Evolutionary conservation across 192 early-diverging fungal genomes (phyloP).

Genomic region (Coemansia sp.): DNA sequence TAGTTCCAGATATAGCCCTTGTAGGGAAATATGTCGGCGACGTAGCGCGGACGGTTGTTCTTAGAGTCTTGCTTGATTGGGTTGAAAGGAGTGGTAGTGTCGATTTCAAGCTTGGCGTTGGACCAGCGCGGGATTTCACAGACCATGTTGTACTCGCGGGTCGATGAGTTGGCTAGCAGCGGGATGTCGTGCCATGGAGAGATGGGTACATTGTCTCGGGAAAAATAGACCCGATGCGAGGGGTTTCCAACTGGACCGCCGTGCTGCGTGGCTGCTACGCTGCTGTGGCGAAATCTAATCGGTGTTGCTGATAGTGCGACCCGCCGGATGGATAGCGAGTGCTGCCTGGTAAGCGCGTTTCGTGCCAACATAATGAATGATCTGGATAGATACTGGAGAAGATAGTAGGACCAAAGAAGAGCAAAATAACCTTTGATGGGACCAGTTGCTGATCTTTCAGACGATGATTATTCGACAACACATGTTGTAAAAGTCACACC

Average conservation of each 20-base stretch:
- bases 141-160: slow-evolving; percentile 92
- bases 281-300: slow-evolving; percentile 2
- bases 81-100: slow-evolving; percentile 93
- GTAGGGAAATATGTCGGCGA: slow-evolving; percentile 98
- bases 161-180: slow-evolving; percentile 70
- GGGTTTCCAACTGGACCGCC: slow-evolving; percentile 28
- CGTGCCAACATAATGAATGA: neutral
- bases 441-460: neutral
- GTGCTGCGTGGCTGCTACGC: slow-evolving; percentile 4
- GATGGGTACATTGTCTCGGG: slow-evolving; percentile 69
- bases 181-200: slow-evolving; percentile 99
- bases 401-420: neutral
- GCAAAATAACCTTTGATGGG: neutral
- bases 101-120: slow-evolving; percentile 95
- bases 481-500: neutral
- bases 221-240: slow-evolving; percentile 44
- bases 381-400: neutral
- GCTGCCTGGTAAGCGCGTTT: neutral
- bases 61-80: slow-evolving; percentile 98
- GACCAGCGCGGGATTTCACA: slow-evolving; percentile 98
- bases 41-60: slow-evolving; percentile 97
- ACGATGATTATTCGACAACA: neutral
- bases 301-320: neutral
- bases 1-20: slow-evolving; percentile 99
- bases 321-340: neutral